Conservation (phyloP, 108 stramenopile genomes). For the Conticribra weissflogii region DNA sequence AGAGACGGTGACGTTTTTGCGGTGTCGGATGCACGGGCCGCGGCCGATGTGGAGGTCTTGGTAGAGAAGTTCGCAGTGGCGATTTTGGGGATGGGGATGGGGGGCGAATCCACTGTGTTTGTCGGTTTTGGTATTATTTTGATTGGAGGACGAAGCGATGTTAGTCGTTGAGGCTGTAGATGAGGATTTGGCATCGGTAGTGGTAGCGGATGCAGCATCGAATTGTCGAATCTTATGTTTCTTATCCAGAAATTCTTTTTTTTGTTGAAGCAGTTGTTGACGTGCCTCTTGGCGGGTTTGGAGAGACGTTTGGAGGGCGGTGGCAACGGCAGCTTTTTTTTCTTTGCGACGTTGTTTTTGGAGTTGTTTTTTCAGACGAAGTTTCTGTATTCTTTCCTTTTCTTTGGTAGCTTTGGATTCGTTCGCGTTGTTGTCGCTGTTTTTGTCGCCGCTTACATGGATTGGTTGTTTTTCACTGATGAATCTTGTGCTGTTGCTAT, state of each 20-base stretch:
- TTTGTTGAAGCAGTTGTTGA: background rate
- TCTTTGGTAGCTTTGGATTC: background rate
- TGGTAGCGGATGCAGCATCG: too few relatives aligned
- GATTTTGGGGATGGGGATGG: background rate
- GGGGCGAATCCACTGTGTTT: background rate
- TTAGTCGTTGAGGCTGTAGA: too few relatives aligned
- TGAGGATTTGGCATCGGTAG: too few relatives aligned
- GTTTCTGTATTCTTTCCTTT: constrained; percentile 34
- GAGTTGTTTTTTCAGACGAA: constrained; percentile 24
- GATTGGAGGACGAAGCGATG: constrained; percentile 9
- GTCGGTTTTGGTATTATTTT: background rate
- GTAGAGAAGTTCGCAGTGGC: constrained; percentile 12
- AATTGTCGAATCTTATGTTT: too few relatives aligned
- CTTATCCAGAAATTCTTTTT: constrained; percentile 12
- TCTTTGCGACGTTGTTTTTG: constrained; percentile 40
- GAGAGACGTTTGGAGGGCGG: background rate
- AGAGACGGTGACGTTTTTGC: constrained; percentile 41
- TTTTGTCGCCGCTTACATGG: background rate
- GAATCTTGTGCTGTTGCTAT: background rate
- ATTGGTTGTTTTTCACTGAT: background rate
- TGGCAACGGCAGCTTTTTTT: constrained; percentile 22
- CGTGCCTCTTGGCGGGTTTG: constrained; percentile 4
- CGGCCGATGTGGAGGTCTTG: constrained; percentile 51
- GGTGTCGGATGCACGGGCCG: constrained; percentile 45
- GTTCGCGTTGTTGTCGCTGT: background rate